These are phyloP conservation scores for Mycena capillaripes DNA, from an alignment of 768 basidiomycete genomes.

Conservation along the genomic window DNA sequence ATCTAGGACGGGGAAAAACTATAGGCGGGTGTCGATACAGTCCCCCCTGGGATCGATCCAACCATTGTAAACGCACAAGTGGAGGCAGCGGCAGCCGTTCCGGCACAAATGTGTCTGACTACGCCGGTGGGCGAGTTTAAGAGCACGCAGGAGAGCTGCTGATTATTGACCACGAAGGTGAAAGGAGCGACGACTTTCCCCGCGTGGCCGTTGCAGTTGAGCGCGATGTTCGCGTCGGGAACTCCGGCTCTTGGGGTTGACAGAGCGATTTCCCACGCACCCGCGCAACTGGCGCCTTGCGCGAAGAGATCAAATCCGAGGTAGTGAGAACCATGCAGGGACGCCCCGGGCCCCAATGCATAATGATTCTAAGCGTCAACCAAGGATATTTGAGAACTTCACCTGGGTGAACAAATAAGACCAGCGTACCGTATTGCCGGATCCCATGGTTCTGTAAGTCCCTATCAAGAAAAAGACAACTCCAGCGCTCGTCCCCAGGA, in stretches of 20 bases:
- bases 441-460: neutral
- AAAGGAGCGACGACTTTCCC: neutral
- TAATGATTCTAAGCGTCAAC: no score
- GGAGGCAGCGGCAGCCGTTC: neutral
- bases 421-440: no score
- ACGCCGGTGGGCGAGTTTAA: neutral
- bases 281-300: neutral
- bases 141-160: neutral
- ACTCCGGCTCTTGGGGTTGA: neutral
- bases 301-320: no score
- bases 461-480: neutral
- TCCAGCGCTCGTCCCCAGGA: no score
- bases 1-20: no score
- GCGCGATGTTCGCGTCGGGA: neutral
- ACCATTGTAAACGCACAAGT: neutral
- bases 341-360: no score
- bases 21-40: no score
- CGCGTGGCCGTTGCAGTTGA: constrained; percentile 7
- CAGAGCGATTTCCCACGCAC: neutral
- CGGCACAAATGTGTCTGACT: neutral
- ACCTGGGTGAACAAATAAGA: no score
- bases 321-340: no score
- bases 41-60: neutral
- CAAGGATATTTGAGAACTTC: no score
- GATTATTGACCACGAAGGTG: neutral